A percentile compares a stretch with the other conserved stretches of the same genome.
Conservation (phyloP, 192 early-diverging fungal genomes). For the Thamnidium elegans region DNA sequence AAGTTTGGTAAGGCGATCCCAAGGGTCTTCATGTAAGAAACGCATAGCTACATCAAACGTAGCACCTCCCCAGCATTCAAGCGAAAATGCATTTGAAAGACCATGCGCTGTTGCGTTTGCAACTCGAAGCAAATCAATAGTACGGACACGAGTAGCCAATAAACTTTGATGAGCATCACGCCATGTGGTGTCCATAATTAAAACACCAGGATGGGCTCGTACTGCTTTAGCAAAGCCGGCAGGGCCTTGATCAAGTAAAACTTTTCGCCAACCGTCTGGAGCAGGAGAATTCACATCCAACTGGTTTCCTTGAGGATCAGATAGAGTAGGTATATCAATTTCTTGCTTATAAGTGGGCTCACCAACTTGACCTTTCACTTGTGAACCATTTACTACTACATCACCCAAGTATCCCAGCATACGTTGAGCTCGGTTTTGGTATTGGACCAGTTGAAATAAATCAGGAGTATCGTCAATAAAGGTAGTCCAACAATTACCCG, state of each 20-base stretch:
- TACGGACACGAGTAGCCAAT: slow-evolving; percentile 92
- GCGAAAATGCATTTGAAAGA: slow-evolving; percentile 78
- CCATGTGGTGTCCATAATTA: slow-evolving; percentile 98
- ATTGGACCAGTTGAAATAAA: slow-evolving; percentile 73
- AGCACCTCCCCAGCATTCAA: slow-evolving; percentile 97
- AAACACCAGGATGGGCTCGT: slow-evolving; percentile 75
- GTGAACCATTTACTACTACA: slow-evolving; percentile 86
- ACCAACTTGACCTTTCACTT: slow-evolving; percentile 85
- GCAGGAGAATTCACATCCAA: slow-evolving; percentile 53
- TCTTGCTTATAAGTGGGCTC: slow-evolving; percentile 63
- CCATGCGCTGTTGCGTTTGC: slow-evolving; percentile 87
- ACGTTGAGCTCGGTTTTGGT: slow-evolving; percentile 82
- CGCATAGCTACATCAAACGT: slow-evolving; percentile 97
- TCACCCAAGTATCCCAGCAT: slow-evolving; percentile 88
- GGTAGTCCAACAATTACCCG: slow-evolving; percentile 90
- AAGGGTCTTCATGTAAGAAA: slow-evolving; percentile 95
- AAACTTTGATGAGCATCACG: slow-evolving; percentile 94
- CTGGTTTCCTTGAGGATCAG: slow-evolving; percentile 42
- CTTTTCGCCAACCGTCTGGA: slow-evolving; percentile 79
- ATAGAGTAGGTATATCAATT: slow-evolving; percentile 61
- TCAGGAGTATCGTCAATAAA: slow-evolving; percentile 96
- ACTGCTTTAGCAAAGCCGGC: slow-evolving; percentile 89
- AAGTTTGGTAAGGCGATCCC: slow-evolving; percentile 85
- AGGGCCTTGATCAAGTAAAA: slow-evolving; percentile 82
- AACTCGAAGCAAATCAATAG: slow-evolving; percentile 78